A percentile compares a stretch with the other conserved stretches of the same genome.
These are phyloP conservation scores for Starmerella bacillaris DNA, from an alignment of 805 yeast species.

Conservation along the genomic window DNA sequence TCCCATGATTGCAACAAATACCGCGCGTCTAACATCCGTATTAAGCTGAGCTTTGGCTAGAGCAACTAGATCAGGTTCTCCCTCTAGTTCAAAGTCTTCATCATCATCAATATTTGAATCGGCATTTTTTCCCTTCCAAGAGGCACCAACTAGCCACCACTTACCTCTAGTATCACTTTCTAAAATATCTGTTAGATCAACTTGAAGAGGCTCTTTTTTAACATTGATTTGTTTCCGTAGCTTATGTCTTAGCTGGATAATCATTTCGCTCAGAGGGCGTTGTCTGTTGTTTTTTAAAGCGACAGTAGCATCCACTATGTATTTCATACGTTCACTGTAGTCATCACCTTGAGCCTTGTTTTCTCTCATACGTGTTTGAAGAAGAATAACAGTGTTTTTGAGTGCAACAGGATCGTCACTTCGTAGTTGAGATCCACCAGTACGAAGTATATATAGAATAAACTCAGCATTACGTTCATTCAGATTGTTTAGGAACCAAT, in stretches of 20 bases:
- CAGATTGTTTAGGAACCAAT: constrained; percentile 31
- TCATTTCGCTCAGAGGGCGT: constrained; percentile 37
- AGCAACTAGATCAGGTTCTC: constrained; percentile 63
- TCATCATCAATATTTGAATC: constrained; percentile 17
- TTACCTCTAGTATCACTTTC: constrained; percentile 68
- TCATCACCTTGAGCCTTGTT: constrained; percentile 22
- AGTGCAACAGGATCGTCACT: constrained; percentile 77
- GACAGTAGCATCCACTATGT: constrained; percentile 67
- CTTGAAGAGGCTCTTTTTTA: constrained; percentile 57
- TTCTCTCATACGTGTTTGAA: constrained; percentile 32
- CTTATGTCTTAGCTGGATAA: constrained; percentile 36
- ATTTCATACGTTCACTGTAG: constrained; percentile 49
- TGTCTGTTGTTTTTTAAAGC: constrained; percentile 74
- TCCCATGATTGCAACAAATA: constrained; percentile 86
- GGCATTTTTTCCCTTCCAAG: constrained; percentile 61
- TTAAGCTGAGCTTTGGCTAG: constrained; percentile 82
- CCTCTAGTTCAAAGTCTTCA: constrained; percentile 36
- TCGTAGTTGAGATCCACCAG: constrained; percentile 70
- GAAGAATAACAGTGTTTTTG: constrained; percentile 50
- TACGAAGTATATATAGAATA: constrained; percentile 49
- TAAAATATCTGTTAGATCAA: constrained; percentile 62
- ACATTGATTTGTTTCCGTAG: constrained; percentile 38
- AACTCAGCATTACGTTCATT: constrained; percentile 61
- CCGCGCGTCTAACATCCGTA: constrained; percentile 85
- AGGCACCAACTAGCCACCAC: constrained; percentile 99